phyloP scores from a whole-genome alignment of 108 stramenopile species.

The Thalassiosira profunda region DNA sequence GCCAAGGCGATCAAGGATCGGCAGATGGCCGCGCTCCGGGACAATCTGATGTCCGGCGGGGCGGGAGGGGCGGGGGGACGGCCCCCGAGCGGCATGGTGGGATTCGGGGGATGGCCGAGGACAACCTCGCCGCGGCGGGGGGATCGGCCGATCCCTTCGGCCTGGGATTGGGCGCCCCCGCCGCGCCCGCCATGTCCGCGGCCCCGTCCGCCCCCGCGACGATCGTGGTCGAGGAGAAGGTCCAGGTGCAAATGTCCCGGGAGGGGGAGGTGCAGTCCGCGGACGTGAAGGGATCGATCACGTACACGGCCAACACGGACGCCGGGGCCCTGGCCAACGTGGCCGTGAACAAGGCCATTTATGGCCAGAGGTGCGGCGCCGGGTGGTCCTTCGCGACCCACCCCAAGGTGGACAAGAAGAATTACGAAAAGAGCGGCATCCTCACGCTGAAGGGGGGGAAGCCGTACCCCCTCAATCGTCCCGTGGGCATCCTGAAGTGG shows the following conservation, averaged over 20 bases:
- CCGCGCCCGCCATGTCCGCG: constrained; percentile 56
- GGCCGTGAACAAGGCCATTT: constrained; percentile 79
- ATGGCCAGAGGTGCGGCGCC: constrained; percentile 52
- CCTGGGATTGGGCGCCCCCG: constrained; percentile 48
- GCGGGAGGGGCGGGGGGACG: constrained; percentile 37
- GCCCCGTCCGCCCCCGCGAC: constrained; percentile 91
- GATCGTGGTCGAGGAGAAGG: constrained; percentile 92
- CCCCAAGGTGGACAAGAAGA: constrained; percentile 97
- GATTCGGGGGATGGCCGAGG: constrained; percentile 94
- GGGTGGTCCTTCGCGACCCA: constrained; percentile 95
- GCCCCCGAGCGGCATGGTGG: constrained; percentile 55
- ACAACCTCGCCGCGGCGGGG: constrained; percentile 75
- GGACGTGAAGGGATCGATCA: constrained; percentile 97
- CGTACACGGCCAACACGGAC: constrained; percentile 97
- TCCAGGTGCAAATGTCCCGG: constrained; percentile 88
- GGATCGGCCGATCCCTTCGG: constrained; percentile 54
- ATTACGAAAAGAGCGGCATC: constrained; percentile 88
- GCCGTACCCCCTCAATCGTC: constrained; percentile 93
- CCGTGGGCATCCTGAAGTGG: constrained; percentile 97
- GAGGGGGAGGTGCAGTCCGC: constrained; percentile 94
- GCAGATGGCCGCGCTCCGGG: constrained; percentile 79
- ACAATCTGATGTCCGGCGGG: constrained; percentile 73
- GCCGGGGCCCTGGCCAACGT: constrained; percentile 88
- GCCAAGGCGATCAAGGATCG: constrained; percentile 92
- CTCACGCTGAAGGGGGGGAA: constrained; percentile 94